Base-by-base conservation (phyloP, 2,329 filamentous ascomycete genomes). In the Thelonectria discophora region DNA sequence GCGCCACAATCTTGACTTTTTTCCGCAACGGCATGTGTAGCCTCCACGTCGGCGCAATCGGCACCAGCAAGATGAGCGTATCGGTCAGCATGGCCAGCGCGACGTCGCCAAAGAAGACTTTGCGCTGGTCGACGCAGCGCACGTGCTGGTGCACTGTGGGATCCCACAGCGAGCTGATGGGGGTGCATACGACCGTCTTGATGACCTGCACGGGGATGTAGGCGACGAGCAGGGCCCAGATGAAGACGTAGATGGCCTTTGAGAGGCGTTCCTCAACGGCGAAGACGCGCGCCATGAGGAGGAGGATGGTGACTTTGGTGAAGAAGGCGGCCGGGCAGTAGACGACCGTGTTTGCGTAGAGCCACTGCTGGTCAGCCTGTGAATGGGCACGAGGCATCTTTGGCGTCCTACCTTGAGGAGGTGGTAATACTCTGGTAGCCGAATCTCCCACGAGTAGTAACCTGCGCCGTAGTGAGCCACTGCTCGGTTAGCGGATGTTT, bases 171-270 rank as follows among this genome's bases (percentile, higher is more conserved):
- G 72, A 76, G 6, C 68, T 55, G 21, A 82, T 78, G 2, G 80
- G 80, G 32, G 68, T 65, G 64, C 80, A 82, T 21, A 78, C 75
- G 45, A 77, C 72, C 39, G 79, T 76, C 55, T 81, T 80, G 39
- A 81, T 70, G 32, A 81, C 34, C 1, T 63, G 55, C 1, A 69
- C 57, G 13, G 65, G 65, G n/a, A 64, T 2, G 21, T 65, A 69
- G 10, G 57, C 62, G 20, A 64, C 15, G 3, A 69, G n/a, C 1
- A 69, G 34, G 37, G 53, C 55, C 65, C 65, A 62, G 9, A 65
- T 65, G 13, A 69, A 69, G 24, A 67, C 48, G 11, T 46, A 52
- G 15, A 69, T 66, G 17, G 32, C 64, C 1, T 55, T 66, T 7
- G 65, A 53, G 42, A 70, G 57, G 10, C 39, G 42, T 15, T 55